Base-by-base conservation (phyloP, 306 rosid species). In the Prunus davidiana region DNA sequence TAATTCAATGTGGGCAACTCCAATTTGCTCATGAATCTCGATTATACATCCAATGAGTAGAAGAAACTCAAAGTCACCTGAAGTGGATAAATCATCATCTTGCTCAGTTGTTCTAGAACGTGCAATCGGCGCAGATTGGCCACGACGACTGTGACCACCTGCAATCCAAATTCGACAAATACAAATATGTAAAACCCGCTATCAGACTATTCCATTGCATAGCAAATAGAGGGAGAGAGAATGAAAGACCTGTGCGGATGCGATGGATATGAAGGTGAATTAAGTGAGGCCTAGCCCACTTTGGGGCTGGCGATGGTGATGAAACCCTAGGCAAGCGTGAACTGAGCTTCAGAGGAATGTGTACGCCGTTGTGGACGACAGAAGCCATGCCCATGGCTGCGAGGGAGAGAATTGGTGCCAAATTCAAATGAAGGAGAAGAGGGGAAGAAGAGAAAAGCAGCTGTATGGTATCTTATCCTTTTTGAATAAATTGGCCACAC, bases 321-420 rank as follows among this genome's bases (percentile, higher is more conserved):
- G 88, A 75, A 84, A 76, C 76, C 69, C 74, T 79, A 75, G 60
- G 82, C 24, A 64, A 28, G 45, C 30, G 45, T 52, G 74, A 56
- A 25, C 64, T 64, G 63, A 65, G 67, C 60, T 78, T 81, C 28
- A 86, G 66, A 20, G 87, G 89, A 75, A 71, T 66, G 81, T 73
- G 89, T 54, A 81, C 18, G 68, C 77, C 84, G 47, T 62, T 81
- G 84, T 85, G 78, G 80, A 89, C 34, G 46, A 87, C 87, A 24
- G 96, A 90, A 87, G 95, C 85, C 52, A 89, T 77, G 72, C 89
- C 89, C 97, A 94, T 88, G 60, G 43, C 67, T 62, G 61, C 50
- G 73, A 32, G 51, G 49, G 11, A 2, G 30, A 22, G 34, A 69
- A 12, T 66, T 34, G 71, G 71, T 30, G 41, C 14, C 43, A 30